Evolutionary conservation across 345 rosid species (phyloP).

Genomic region (Moringa oleifera): DNA sequence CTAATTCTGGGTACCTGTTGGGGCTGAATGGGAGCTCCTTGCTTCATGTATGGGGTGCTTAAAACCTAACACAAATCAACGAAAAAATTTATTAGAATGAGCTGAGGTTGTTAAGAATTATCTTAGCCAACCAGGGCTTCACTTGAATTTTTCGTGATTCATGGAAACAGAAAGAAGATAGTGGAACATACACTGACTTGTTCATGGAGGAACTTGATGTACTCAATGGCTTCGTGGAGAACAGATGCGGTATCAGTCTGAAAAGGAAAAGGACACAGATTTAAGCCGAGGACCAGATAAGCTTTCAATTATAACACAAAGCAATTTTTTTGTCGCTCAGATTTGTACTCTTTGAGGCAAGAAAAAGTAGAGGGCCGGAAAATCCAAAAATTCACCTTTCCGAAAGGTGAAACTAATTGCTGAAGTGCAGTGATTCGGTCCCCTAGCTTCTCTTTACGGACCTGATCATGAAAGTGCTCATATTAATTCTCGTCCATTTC

Average conservation of each 20-base stretch:
- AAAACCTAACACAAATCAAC: constrained; percentile 39
- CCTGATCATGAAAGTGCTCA: constrained; percentile 29
- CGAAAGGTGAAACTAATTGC: constrained; percentile 94
- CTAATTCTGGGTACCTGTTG: too few species aligned
- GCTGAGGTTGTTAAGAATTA: neutral
- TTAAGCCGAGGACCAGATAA: constrained; percentile 2
- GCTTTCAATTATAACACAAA: constrained; percentile 8
- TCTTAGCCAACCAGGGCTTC: too few species aligned
- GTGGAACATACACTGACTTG: constrained; percentile 57
- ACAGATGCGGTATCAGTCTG: constrained; percentile 99
- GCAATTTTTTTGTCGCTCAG: constrained; percentile 4
- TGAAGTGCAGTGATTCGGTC: constrained; percentile 96
- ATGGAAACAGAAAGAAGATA: neutral
- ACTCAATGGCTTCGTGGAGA: constrained; percentile 80
- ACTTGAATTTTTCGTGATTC: too few species aligned
- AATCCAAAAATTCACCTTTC: constrained; percentile 53
- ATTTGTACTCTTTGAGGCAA: constrained; percentile 10
- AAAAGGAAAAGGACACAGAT: constrained; percentile 8
- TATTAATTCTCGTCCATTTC: constrained; percentile 10
- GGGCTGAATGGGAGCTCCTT: constrained; percentile 49
- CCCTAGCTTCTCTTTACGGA: constrained; percentile 92
- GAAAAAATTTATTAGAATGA: neutral
- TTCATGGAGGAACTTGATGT: constrained; percentile 73
- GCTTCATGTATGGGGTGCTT: constrained; percentile 56
- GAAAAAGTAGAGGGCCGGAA: neutral